Evolutionary conservation across 1,284 basidiomycete genomes (phyloP), one percentile per base, ranked within the genome.

Genomic region (Ustilago sp.): DNA sequence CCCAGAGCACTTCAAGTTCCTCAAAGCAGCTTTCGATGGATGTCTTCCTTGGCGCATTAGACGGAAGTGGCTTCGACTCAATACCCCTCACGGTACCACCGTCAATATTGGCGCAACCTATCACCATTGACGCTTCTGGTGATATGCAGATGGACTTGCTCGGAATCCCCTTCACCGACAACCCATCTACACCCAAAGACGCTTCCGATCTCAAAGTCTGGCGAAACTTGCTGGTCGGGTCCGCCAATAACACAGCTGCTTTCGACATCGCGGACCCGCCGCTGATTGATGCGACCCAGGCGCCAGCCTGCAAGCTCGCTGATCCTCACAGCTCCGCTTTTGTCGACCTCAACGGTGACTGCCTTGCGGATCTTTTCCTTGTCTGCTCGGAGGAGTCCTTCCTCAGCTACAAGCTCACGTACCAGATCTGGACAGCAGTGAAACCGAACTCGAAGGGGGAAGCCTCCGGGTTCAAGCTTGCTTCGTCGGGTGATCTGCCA

Each of bases 271-370:
- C 61, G 15, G 70, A 59, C 32, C 56, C 64, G 6, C 70, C 74
- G 36, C 58, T 72, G 9, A 52, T 72, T 7, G 60, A 76, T 31
- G 63, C 65, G 7, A n/a, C 39, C 34, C 59, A 70, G 15, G 65
- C 65, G 31, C 77, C 80, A 1, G 56, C 68, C 19, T 99, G 97
- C 87, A 89, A 88, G 13, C 86, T 96, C 12, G 90, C 93, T 3
- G 91, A 92, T 77, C 95, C 95, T 1, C 97, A 99, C 86, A 95
- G 93, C 84, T 97, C 95, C 84, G 94, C 95, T 0, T 93, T 94
- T n/a, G 90, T 98, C 17, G 96, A 99, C 84, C 88, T 99, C 55
- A 91, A 99, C 78, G 96, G 96, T 13, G 96, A 99, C 86, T 99
- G 97, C 86, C 89, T 98, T 7, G 94, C 81, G 91, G 96, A 99